These are phyloP conservation scores for Wallacemonas sp. DNA, from an alignment of 208 protist genomes.

Conservation along the genomic window DNA sequence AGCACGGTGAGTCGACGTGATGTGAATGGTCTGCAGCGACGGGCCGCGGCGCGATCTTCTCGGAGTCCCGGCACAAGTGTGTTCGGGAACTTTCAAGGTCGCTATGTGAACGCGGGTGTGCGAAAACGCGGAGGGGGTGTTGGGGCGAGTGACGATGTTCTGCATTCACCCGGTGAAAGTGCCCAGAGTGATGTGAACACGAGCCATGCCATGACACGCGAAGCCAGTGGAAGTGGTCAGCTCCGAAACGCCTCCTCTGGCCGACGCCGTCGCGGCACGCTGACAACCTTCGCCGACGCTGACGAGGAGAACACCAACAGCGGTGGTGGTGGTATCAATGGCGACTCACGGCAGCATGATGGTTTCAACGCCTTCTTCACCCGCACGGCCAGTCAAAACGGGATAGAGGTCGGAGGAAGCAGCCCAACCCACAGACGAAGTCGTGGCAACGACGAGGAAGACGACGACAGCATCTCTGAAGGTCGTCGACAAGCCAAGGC, in stretches of 20 bases:
- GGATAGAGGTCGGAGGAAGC: neutral
- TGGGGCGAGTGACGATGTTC: neutral
- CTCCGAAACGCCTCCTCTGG: neutral
- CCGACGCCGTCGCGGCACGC: conserved; percentile 3
- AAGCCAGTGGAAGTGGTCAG: neutral
- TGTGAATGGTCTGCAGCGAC: conserved; percentile 3
- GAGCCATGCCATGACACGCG: neutral
- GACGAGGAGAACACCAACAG: neutral
- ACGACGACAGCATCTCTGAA: neutral
- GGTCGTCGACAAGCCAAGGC: neutral
- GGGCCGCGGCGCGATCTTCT: neutral
- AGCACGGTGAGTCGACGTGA: conserved; percentile 10
- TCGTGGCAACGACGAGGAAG: neutral
- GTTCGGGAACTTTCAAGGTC: conserved; percentile 9
- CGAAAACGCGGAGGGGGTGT: neutral
- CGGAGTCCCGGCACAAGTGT: conserved; percentile 6
- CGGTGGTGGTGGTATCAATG: neutral
- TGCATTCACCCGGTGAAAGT: neutral
- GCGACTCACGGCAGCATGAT: no score
- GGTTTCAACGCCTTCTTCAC: neutral
- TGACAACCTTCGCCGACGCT: conserved; percentile 1
- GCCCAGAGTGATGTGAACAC: neutral
- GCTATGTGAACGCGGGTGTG: conserved; percentile 5
- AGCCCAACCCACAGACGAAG: no score
- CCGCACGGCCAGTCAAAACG: conserved; percentile 1